These are phyloP conservation scores for Xylariales sp. DNA, from an alignment of 2,329 filamentous ascomycete species.

Conservation along the genomic window DNA sequence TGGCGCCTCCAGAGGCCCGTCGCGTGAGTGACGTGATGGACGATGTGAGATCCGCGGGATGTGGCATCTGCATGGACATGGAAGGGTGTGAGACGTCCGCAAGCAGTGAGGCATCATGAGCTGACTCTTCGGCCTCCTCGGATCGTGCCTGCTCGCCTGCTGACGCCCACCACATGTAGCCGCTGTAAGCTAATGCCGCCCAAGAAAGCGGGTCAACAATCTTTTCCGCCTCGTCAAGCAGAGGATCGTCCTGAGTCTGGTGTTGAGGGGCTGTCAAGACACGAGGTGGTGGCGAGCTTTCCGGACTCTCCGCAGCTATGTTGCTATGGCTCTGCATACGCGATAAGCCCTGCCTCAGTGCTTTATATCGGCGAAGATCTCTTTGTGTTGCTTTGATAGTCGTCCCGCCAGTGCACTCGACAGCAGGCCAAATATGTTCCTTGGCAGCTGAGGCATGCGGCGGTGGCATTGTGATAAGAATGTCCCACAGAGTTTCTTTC, in stretches of 20 bases:
- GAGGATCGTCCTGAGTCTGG: constrained; percentile 30
- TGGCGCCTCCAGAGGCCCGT: constrained; percentile 15
- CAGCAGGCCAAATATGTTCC: constrained; percentile 67
- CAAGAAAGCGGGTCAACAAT: constrained; percentile 61
- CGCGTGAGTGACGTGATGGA: constrained; percentile 42
- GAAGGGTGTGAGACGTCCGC: constrained; percentile 36
- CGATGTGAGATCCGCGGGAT: constrained; percentile 31
- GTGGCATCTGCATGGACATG: constrained; percentile 25
- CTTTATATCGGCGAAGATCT: constrained; percentile 74
- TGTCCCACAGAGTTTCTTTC: constrained; percentile 83
- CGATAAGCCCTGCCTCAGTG: constrained; percentile 60
- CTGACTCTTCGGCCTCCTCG: constrained; percentile 54
- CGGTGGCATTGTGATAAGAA: constrained; percentile 78
- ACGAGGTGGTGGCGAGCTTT: constrained; percentile 17
- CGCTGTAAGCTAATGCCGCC: constrained; percentile 72
- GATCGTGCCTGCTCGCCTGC: constrained; percentile 67
- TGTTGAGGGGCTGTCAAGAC: constrained; percentile 11
- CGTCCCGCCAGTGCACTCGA: constrained; percentile 61
- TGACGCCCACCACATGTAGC: constrained; percentile 88
- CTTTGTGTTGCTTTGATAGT: constrained; percentile 82
- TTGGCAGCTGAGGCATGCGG: constrained; percentile 52
- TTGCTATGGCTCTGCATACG: constrained; percentile 30
- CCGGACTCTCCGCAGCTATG: constrained; percentile 11
- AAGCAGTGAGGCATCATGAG: constrained; percentile 51
- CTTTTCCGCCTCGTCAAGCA: constrained; percentile 44